A percentile compares a stretch with the other conserved stretches of the same genome.
phyloP scores from a whole-genome alignment of 805 yeast genomes.

The Saccharomyces eubayanus region DNA sequence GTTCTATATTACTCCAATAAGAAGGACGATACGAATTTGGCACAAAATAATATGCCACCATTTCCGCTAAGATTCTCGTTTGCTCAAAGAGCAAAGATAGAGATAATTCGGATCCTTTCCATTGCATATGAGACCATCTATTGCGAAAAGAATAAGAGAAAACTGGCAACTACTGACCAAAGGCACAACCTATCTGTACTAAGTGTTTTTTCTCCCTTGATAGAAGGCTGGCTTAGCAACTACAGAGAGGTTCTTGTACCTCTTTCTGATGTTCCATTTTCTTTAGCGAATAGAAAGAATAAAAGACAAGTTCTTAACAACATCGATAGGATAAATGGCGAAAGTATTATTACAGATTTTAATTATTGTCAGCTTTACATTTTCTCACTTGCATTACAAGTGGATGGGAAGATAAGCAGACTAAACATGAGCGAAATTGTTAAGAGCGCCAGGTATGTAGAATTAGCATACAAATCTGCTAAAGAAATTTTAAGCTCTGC shows the following conservation, averaged over 20 bases:
- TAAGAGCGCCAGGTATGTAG: constrained; percentile 67
- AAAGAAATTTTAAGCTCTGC: constrained; percentile 68
- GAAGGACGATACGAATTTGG: constrained; percentile 1
- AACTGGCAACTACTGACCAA: constrained; percentile 37
- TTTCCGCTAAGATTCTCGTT: constrained; percentile 45
- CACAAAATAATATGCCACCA: constrained; percentile 7
- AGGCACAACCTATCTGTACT: constrained; percentile 64
- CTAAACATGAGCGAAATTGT: constrained; percentile 62
- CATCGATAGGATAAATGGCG: constrained; percentile 45
- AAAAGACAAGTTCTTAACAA: constrained; percentile 29
- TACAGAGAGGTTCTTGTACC: constrained; percentile 50
- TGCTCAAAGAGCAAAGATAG: constrained; percentile 69
- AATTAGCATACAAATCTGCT: constrained; percentile 76
- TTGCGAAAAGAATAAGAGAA: constrained; percentile 46
- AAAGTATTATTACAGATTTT: constrained; percentile 71
- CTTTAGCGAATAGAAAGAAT: constrained; percentile 19
- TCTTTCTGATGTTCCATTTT: constrained; percentile 31
- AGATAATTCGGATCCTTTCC: constrained; percentile 66
- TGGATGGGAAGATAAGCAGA: constrained; percentile 32
- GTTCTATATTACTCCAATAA: constrained; percentile 18
- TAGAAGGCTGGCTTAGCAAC: constrained; percentile 68
- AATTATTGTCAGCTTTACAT: constrained; percentile 78
- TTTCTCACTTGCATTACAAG: constrained; percentile 67
- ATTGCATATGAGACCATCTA: constrained; percentile 80
- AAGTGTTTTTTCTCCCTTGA: constrained; percentile 63